Conservation (phyloP, 2,329 filamentous ascomycete species). For the Rutstroemia sp. region DNA sequence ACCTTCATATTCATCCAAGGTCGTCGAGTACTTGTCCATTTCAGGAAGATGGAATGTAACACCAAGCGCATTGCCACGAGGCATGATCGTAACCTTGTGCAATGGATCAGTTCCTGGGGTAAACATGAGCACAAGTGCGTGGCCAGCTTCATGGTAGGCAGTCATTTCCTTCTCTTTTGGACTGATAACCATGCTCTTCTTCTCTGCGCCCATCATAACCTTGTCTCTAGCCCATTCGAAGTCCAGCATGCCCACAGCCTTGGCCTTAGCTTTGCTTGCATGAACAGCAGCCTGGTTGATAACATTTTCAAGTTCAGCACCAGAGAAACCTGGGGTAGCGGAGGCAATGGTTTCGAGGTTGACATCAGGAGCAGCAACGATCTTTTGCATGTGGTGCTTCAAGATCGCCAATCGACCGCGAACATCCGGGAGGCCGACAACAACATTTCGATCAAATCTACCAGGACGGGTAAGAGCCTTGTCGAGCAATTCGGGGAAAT, state of each 20-base stretch:
- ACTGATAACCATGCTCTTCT: constrained; percentile 80
- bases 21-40: constrained; percentile 85
- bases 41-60: constrained; percentile 83
- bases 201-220: constrained; percentile 93
- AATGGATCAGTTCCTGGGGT: constrained; percentile 66
- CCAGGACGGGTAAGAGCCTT: constrained; percentile 91
- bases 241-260: constrained; percentile 67
- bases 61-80: constrained; percentile 77
- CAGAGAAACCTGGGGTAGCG: constrained; percentile 85
- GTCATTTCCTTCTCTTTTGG: constrained; percentile 93
- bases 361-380: constrained; percentile 73
- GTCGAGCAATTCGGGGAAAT: constrained; percentile 89
- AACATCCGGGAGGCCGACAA: constrained; percentile 84
- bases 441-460: constrained; percentile 89
- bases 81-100: constrained; percentile 97
- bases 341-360: constrained; percentile 79
- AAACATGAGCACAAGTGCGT: constrained; percentile 84
- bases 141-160: constrained; percentile 94
- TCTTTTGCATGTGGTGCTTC: constrained; percentile 87
- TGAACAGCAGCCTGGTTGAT: constrained; percentile 93
- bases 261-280: constrained; percentile 80
- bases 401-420: constrained; percentile 88
- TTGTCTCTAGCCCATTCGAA: constrained; percentile 98
- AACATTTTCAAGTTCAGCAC: constrained; percentile 92
- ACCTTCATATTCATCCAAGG: constrained; percentile 76